Evolutionary conservation across 768 basidiomycete genomes (phyloP).

Genomic region (Mycena latifolia): DNA sequence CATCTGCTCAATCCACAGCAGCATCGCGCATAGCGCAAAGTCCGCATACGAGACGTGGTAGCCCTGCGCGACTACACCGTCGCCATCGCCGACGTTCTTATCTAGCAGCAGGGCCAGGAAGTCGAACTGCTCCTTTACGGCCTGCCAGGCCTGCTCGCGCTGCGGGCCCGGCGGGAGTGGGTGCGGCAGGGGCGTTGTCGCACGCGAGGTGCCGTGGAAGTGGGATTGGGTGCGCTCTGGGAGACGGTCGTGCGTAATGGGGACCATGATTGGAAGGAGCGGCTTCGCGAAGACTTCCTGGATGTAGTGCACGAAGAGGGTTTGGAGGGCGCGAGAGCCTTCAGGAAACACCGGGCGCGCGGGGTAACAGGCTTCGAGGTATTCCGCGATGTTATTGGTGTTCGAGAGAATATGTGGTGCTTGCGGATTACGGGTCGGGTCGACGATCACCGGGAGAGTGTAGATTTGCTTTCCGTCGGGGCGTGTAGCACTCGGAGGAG

Average conservation of each 20-base stretch:
- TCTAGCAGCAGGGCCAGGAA: constrained; percentile 58
- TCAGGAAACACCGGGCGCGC: constrained; percentile 80
- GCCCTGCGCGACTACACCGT: constrained; percentile 62
- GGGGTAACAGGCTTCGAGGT: constrained; percentile 77
- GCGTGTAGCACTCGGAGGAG: constrained; percentile 71
- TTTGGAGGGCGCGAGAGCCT: constrained; percentile 75
- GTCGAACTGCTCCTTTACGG: constrained; percentile 59
- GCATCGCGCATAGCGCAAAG: constrained; percentile 63
- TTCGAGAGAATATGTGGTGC: no score
- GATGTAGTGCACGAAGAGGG: constrained; percentile 77
- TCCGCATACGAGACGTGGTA: constrained; percentile 65
- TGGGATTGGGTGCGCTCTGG: constrained; percentile 67
- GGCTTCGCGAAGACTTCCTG: no score
- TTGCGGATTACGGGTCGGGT: no score
- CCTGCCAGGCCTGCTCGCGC: constrained; percentile 60
- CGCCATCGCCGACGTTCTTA: constrained; percentile 58
- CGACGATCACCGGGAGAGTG: no score
- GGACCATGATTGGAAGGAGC: constrained; percentile 77
- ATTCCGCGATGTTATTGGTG: no score
- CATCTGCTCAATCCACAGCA: constrained; percentile 66
- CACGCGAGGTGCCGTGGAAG: constrained; percentile 48
- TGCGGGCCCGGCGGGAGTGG: no score
- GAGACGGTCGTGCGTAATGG: constrained; percentile 72
- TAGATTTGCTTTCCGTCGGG: constrained; percentile 56
- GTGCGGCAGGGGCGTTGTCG: constrained; percentile 19